Evolutionary conservation across 1,284 basidiomycete species (phyloP).

Genomic region (Peniophora sp.): DNA sequence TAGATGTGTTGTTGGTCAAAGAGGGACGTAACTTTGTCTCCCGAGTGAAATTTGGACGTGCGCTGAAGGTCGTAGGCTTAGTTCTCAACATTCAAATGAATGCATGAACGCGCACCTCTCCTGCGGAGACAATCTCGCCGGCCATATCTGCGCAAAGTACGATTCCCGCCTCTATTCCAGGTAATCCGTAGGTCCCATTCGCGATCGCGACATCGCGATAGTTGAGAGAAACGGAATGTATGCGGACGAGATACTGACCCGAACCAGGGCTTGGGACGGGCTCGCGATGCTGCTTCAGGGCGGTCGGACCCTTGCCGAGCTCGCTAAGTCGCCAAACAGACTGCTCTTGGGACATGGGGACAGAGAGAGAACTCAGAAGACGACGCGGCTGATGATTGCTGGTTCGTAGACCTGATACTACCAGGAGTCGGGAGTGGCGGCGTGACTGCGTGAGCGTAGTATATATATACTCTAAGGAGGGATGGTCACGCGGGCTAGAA

Average conservation of each 20-base stretch:
- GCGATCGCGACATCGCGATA: conserved; percentile 36
- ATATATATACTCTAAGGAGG: too few relatives aligned
- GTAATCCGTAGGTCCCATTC: conserved; percentile 22
- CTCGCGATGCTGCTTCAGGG: conserved; percentile 10
- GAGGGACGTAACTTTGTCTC: conserved; percentile 25
- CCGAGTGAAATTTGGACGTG: conserved; percentile 12
- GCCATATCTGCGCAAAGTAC: conserved; percentile 58
- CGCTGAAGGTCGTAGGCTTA: neutral
- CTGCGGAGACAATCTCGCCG: conserved; percentile 39
- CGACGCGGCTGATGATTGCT: too few relatives aligned
- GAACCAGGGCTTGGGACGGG: conserved; percentile 25
- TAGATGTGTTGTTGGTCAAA: conserved; percentile 24
- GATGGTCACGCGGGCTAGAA: too few relatives aligned
- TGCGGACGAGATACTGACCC: conserved; percentile 38
- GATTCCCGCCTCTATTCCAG: conserved; percentile 21
- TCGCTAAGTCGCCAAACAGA: neutral
- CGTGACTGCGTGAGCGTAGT: too few relatives aligned
- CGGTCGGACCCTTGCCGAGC: neutral
- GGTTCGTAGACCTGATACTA: too few relatives aligned
- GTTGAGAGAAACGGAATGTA: conserved; percentile 45
- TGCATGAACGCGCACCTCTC: too few relatives aligned
- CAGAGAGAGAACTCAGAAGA: too few relatives aligned
- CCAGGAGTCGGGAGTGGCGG: too few relatives aligned
- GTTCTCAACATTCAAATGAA: conserved; percentile 34
- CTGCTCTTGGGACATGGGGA: too few relatives aligned